A percentile compares a stretch with the other conserved stretches of the same genome.
Evolutionary conservation across 2,329 filamentous ascomycete species (phyloP).

Genomic region (Lachnellula arida): DNA sequence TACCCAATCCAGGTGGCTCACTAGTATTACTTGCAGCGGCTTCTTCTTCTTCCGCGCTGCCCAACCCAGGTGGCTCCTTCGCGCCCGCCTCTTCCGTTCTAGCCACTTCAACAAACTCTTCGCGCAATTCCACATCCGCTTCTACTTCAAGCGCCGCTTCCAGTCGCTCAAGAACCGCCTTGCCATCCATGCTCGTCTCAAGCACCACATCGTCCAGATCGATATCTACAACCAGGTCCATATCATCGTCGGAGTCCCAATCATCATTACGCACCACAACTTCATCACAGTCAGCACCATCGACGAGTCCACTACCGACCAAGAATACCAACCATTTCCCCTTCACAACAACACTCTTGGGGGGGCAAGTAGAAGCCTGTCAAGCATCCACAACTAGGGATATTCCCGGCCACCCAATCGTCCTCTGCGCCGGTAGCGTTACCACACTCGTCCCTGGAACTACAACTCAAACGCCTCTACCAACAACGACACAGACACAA

Average conservation of each 20-base stretch:
- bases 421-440: background rate
- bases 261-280: background rate
- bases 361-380: background rate
- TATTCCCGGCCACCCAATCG: background rate
- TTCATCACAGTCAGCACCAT: background rate
- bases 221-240: too few relatives aligned
- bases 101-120: background rate
- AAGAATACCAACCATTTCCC: background rate
- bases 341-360: background rate
- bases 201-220: background rate
- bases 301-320: background rate
- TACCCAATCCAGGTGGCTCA: background rate
- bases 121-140: background rate
- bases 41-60: background rate
- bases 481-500: background rate
- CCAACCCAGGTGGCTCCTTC: too few relatives aligned
- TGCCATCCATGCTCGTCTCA: background rate
- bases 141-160: background rate
- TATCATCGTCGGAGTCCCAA: too few relatives aligned
- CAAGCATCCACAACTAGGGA: background rate
- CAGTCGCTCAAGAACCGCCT: background rate
- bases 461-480: too few relatives aligned
- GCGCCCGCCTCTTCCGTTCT: background rate
- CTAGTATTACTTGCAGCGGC: background rate
- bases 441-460: background rate